A percentile compares a stretch with the other conserved stretches of the same genome.
Evolutionary conservation across 768 basidiomycete species (phyloP).

Genomic region (Lyophyllum semitale): DNA sequence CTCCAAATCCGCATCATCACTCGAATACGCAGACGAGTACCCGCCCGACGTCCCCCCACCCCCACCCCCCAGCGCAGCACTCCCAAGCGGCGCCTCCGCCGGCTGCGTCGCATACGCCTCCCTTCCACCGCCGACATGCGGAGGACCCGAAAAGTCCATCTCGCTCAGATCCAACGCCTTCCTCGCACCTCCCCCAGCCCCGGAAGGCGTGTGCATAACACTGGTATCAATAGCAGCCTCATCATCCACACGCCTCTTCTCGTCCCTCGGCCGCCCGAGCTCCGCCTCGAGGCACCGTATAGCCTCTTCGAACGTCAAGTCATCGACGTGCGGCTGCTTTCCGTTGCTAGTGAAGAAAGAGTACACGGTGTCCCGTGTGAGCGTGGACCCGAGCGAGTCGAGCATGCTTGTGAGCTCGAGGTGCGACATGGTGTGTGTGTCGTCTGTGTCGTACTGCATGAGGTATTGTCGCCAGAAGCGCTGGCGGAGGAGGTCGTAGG

Average conservation of each 20-base stretch:
- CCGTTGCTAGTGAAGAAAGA: slow-evolving; percentile 76
- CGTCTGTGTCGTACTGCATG: slow-evolving; percentile 88
- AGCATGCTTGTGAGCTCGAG: slow-evolving; percentile 94
- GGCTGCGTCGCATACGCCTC: slow-evolving; percentile 43
- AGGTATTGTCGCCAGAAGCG: slow-evolving; percentile 90
- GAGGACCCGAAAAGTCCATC: slow-evolving; percentile 64
- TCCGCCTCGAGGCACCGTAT: slow-evolving; percentile 87
- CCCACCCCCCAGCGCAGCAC: slow-evolving; percentile 11
- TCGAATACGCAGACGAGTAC: slow-evolving; percentile 35
- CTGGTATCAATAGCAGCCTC: slow-evolving; percentile 50
- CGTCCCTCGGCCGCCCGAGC: slow-evolving; percentile 68
- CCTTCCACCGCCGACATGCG: slow-evolving; percentile 26
- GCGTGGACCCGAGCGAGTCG: slow-evolving; percentile 93
- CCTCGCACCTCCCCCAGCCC: slow-evolving; percentile 38
- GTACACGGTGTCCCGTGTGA: slow-evolving; percentile 76
- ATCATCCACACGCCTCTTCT: slow-evolving; percentile 66
- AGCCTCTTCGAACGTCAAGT: slow-evolving; percentile 76
- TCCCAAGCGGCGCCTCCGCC: slow-evolving; percentile 43
- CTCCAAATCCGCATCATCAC: slow-evolving; percentile 42
- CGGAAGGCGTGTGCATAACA: slow-evolving; percentile 54
- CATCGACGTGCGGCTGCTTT: slow-evolving; percentile 65
- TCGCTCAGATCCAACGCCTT: slow-evolving; percentile 51
- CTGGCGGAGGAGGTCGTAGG: slow-evolving; percentile 89
- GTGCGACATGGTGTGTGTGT: slow-evolving; percentile 71
- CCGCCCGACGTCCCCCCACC: slow-evolving; percentile 11